A percentile compares a stretch with the other conserved stretches of the same genome.
These are phyloP conservation scores for Calonectria pseudoreteaudii DNA, from an alignment of 2,329 filamentous ascomycete species.

Conservation along the genomic window DNA sequence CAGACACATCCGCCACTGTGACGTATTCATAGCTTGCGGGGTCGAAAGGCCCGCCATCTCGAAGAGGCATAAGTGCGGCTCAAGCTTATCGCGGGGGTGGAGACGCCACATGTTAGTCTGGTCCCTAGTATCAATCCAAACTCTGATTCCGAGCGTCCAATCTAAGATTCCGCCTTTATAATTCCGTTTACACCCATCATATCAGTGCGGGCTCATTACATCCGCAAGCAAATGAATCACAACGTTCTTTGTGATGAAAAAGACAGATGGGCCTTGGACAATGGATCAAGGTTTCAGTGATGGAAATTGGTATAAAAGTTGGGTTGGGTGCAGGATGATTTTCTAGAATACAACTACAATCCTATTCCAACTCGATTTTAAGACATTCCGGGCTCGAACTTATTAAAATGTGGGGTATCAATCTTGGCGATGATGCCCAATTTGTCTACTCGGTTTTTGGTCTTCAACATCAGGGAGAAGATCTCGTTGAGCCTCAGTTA, in stretches of 20 bases:
- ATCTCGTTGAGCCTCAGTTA: not conserved
- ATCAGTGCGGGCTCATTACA: not conserved
- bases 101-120: not conserved
- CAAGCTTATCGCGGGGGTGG: conserved; percentile 6
- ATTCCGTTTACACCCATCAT: not conserved
- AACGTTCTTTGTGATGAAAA: not conserved
- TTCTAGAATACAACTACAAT: not conserved
- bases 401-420: not conserved
- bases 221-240: not conserved
- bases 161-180: not conserved
- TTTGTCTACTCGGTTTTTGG: conserved; percentile 4
- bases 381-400: not conserved
- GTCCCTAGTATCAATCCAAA: not conserved
- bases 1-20: not conserved
- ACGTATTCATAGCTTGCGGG: not conserved
- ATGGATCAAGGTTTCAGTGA: not conserved
- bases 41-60: not conserved
- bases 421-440: not conserved
- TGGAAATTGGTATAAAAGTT: not conserved
- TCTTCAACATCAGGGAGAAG: not conserved
- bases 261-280: too few species aligned
- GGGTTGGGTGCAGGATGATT: not conserved
- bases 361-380: too few species aligned
- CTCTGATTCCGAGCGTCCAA: not conserved
- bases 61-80: conserved; percentile 1